These are phyloP conservation scores for Podospora didyma DNA, from an alignment of 495 filamentous ascomycete species.

Conservation along the genomic window DNA sequence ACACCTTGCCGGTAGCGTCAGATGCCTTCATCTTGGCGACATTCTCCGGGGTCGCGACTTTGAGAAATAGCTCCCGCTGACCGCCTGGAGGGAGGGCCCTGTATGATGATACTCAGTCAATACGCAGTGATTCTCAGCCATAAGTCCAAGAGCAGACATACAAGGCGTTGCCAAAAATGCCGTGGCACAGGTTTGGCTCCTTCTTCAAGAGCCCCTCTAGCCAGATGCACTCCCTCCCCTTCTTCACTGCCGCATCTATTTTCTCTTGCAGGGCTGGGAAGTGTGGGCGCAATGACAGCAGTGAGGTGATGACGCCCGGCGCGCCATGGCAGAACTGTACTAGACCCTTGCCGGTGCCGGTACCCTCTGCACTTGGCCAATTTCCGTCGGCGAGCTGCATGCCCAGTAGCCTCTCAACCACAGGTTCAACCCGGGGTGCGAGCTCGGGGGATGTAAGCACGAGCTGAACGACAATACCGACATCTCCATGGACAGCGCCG, in stretches of 20 bases:
- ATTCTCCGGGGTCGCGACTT: slow-evolving; percentile 45
- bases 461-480: slow-evolving; percentile 62
- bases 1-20: slow-evolving; percentile 25
- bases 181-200: slow-evolving; percentile 62
- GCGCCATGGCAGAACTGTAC: slow-evolving; percentile 68
- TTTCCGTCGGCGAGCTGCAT: slow-evolving; percentile 40
- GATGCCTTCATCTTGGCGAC: slow-evolving; percentile 44
- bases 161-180: slow-evolving; percentile 59
- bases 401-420: slow-evolving; percentile 44
- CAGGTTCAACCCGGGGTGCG: slow-evolving; percentile 34
- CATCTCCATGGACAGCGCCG: slow-evolving; percentile 57
- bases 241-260: slow-evolving; percentile 46
- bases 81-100: slow-evolving; percentile 26
- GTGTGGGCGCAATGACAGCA: slow-evolving; percentile 42
- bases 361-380: slow-evolving; percentile 33
- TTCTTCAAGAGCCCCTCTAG: slow-evolving; percentile 54
- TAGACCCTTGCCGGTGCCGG: slow-evolving; percentile 30
- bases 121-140: not conserved
- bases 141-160: not conserved
- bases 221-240: slow-evolving; percentile 45
- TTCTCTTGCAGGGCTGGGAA: slow-evolving; percentile 43
- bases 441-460: slow-evolving; percentile 42
- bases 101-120: not conserved
- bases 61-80: slow-evolving; percentile 47
- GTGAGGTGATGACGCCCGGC: slow-evolving; percentile 54